A percentile compares a stretch with the other conserved stretches of the same genome.
Evolutionary conservation across 2,329 filamentous ascomycete species (phyloP).

Genomic region (Colletotrichum eleusines): DNA sequence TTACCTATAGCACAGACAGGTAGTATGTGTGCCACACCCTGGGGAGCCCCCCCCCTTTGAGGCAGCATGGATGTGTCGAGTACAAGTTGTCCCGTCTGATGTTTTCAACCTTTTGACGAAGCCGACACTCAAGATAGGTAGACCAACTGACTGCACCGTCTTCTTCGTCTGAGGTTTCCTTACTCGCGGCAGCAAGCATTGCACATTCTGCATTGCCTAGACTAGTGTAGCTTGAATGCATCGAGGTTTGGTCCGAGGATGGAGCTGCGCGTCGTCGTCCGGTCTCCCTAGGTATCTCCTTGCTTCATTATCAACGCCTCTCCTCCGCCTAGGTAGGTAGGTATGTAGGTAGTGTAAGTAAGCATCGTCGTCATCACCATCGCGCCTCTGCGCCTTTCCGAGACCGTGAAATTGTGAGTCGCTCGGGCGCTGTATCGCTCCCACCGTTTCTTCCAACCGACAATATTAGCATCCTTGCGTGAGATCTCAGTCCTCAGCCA

Average conservation of each 20-base stretch:
- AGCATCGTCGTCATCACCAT: conserved; percentile 6
- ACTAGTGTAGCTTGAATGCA: conserved; percentile 6
- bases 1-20: no score
- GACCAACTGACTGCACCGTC: conserved; percentile 15
- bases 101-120: not conserved
- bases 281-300: conserved; percentile 1
- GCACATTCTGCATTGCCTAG: conserved; percentile 15
- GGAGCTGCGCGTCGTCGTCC: conserved; percentile 26
- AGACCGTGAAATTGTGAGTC: conserved; percentile 9
- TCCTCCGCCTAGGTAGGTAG: conserved; percentile 1
- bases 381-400: not conserved
- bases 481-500: conserved; percentile 27
- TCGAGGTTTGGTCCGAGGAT: conserved; percentile 11
- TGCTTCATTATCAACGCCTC: conserved; percentile 8
- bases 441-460: conserved; percentile 13
- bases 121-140: conserved; percentile 23
- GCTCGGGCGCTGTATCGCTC: conserved; percentile 22
- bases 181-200: conserved; percentile 10
- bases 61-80: not conserved
- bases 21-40: not conserved
- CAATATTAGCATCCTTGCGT: conserved; percentile 30
- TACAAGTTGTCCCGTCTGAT: conserved; percentile 1
- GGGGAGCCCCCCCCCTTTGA: not conserved
- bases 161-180: conserved; percentile 31
- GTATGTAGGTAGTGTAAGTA: no score